A percentile compares a stretch with the other conserved stretches of the same genome.
Evolutionary conservation across 2,329 filamentous ascomycete species (phyloP).

Genomic region (Fusarium tuaranense): DNA sequence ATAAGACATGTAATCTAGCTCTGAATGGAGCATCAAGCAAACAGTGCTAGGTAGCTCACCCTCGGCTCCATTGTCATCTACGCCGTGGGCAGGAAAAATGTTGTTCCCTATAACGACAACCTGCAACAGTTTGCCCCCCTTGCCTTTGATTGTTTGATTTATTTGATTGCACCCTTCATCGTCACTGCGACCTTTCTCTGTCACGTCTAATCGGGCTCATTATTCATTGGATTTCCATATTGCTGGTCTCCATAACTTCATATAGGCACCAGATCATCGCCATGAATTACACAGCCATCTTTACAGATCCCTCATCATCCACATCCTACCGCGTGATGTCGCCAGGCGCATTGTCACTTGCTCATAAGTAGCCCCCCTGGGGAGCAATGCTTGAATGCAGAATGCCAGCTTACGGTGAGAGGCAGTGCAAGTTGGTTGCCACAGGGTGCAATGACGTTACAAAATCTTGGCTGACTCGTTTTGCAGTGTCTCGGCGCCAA

Average conservation of each 20-base stretch:
- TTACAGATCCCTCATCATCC: not conserved
- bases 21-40: not conserved
- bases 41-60: not conserved
- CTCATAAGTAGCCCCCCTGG: not conserved
- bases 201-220: rapidly evolving
- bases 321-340: not conserved
- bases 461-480: not conserved
- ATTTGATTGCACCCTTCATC: not conserved
- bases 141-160: not conserved
- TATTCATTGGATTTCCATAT: rapidly evolving
- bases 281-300: not conserved
- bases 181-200: not conserved
- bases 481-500: not conserved
- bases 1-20: not conserved
- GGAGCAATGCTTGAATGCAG: not conserved
- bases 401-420: not conserved
- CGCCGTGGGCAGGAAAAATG: not conserved
- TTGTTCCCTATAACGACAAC: not conserved
- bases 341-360: not conserved
- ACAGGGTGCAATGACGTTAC: not conserved
- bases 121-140: not conserved
- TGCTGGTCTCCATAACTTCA: not conserved
- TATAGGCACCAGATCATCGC: not conserved
- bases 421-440: not conserved
- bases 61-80: not conserved